These are phyloP conservation scores for Margaritispora aquatica DNA, from an alignment of 495 filamentous ascomycete genomes.

Conservation along the genomic window DNA sequence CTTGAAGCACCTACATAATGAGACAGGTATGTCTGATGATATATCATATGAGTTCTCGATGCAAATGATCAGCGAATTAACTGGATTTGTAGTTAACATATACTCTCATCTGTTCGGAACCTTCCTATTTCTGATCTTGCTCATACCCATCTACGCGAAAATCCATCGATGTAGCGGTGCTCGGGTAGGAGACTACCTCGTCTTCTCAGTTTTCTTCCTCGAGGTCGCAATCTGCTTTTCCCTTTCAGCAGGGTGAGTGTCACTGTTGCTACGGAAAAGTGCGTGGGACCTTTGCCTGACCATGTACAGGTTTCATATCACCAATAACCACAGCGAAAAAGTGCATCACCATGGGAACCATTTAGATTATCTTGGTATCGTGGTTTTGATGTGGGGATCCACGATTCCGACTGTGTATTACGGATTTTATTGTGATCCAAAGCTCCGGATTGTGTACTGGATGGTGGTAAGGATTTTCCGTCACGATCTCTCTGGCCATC, in stretches of 20 bases:
- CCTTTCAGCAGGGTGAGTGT: slow-evolving; percentile 30
- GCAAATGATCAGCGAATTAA: too few relatives aligned
- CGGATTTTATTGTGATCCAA: slow-evolving; percentile 35
- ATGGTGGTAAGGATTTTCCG: slow-evolving; percentile 14
- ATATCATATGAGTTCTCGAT: too few relatives aligned
- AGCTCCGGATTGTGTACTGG: slow-evolving; percentile 34
- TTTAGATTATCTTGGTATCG: slow-evolving; percentile 46
- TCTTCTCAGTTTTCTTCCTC: slow-evolving; percentile 40
- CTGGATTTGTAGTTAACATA: slow-evolving; percentile 37
- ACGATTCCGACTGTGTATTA: slow-evolving; percentile 47
- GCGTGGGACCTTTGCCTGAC: not conserved
- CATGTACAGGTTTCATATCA: slow-evolving; percentile 34
- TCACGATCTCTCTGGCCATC: not conserved
- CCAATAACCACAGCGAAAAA: slow-evolving; percentile 39
- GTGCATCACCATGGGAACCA: slow-evolving; percentile 35
- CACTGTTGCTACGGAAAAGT: not conserved
- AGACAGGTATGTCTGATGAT: not conserved
- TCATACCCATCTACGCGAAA: slow-evolving; percentile 31
- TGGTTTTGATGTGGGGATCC: slow-evolving; percentile 49
- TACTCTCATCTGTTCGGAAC: slow-evolving; percentile 39
- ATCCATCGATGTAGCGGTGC: slow-evolving; percentile 24
- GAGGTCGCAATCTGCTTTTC: slow-evolving; percentile 44
- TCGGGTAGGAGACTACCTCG: slow-evolving; percentile 33
- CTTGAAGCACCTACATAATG: not conserved
- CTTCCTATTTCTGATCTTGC: slow-evolving; percentile 37